phyloP scores from a whole-genome alignment of 2,329 filamentous ascomycete genomes.

The Cladosporium phlei region DNA sequence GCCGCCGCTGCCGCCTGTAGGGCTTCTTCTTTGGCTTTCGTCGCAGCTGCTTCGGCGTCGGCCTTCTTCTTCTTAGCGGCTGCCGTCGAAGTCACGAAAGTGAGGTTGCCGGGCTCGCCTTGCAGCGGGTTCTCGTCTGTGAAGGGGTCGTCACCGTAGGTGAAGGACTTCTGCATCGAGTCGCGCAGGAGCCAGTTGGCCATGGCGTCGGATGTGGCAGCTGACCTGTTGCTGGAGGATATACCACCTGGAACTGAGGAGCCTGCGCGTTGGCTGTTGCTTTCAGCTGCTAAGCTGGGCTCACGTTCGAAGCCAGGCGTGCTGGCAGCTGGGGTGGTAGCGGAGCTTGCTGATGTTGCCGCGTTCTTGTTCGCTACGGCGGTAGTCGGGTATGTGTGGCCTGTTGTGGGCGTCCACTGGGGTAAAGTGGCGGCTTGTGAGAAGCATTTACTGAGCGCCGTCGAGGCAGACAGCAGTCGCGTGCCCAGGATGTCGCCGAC shows the following conservation, averaged over 20 bases:
- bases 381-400: slow-evolving; percentile 49
- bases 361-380: slow-evolving; percentile 34
- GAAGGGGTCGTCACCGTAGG: slow-evolving; percentile 54
- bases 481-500: slow-evolving; percentile 53
- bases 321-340: slow-evolving; percentile 3
- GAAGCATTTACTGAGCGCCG: slow-evolving; percentile 52
- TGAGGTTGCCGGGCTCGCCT: slow-evolving; percentile 60
- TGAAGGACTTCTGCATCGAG: slow-evolving; percentile 32
- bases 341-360: neutral
- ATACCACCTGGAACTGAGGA: slow-evolving; percentile 13
- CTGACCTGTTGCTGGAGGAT: neutral
- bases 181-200: slow-evolving; percentile 37
- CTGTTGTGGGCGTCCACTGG: slow-evolving; percentile 54
- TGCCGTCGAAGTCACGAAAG: slow-evolving; percentile 45
- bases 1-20: slow-evolving; percentile 22
- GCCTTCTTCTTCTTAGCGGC: slow-evolving; percentile 40
- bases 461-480: slow-evolving; percentile 51
- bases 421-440: slow-evolving; percentile 51
- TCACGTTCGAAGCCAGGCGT: slow-evolving; percentile 40
- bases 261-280: slow-evolving; percentile 29
- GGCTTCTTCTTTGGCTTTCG: slow-evolving; percentile 7
- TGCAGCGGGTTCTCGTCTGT: slow-evolving; percentile 60
- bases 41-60: slow-evolving; percentile 29
- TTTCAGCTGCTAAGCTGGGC: slow-evolving; percentile 35
- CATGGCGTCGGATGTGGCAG: slow-evolving; percentile 14